Base-by-base conservation (phyloP, 1,284 basidiomycete species). In the Xerocomus nothofagi region DNA sequence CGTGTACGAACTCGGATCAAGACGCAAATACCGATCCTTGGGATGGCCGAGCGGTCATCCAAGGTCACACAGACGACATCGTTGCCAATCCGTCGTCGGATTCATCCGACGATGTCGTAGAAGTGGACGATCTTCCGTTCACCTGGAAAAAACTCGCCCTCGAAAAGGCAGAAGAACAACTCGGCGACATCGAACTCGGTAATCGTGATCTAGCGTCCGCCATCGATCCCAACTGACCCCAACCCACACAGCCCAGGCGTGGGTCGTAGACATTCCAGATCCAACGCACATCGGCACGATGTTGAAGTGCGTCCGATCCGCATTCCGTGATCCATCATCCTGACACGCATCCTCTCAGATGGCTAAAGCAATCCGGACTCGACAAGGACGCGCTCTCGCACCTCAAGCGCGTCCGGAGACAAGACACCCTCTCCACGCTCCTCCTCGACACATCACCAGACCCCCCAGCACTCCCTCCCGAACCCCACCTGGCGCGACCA, bases 241-340 rank as follows among this genome's bases (percentile, higher is more conserved):
- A 6, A 45, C 30, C 58, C 54, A 20, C 40, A 41, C 47, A 55
- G 49, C 86, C 42, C 72, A 82, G 32, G 86, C 86, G 39, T 97
- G 93, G 92, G 86, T 83, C 8, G 82, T 93, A n/a, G 86, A 93
- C 60, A 79, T 96, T n/a, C 77, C 80, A 0, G 80, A 91, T 56
- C 77, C 78, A 15, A 78, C 75, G 38, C 68, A 83, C 50, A 86
- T 84, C 20, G 77, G 80, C 6, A 65, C 73, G 2, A 74, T 91
- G 67, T 73, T 93, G 9, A 84, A 79, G 88, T 90, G 62, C 27
- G 27, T 7, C 17, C 17, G n/a, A 23, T 15, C 40, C 4, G 40
- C 20, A n/a, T 31, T 33, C 9, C n/a, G 33, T 14, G 15, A 11
- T 39, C 37, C 27, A 42, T 18, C 34, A 18, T 45, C n/a, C 23